These are phyloP conservation scores for Metschnikowia continentalis DNA, from an alignment of 805 yeast genomes.

Conservation along the genomic window DNA sequence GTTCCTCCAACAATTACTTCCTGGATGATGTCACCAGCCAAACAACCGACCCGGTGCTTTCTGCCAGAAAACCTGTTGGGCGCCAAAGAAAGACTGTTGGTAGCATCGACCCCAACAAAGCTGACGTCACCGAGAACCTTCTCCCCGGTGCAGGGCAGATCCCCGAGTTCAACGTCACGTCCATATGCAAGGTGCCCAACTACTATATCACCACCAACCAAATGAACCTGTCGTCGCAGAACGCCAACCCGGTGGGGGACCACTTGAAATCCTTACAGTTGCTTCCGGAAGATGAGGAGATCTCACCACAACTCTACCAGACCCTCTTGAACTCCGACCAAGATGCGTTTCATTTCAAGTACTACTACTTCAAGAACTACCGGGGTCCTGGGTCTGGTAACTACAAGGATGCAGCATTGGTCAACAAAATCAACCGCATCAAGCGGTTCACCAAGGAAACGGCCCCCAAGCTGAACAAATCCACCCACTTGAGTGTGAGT, in stretches of 20 bases:
- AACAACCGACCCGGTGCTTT: slow-evolving; percentile 3
- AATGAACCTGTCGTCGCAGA: slow-evolving; percentile 20
- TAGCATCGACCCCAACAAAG: slow-evolving; percentile 35
- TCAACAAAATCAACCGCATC: slow-evolving; percentile 37
- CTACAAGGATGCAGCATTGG: slow-evolving; percentile 41
- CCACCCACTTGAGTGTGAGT: slow-evolving; percentile 21
- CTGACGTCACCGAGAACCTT: slow-evolving; percentile 37
- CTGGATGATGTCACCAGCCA: slow-evolving; percentile 8
- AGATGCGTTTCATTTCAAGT: slow-evolving; percentile 34
- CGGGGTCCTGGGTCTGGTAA: slow-evolving; percentile 46
- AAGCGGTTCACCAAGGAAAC: slow-evolving; percentile 11
- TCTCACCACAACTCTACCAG: slow-evolving; percentile 34
- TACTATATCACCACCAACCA: slow-evolving; percentile 34
- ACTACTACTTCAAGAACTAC: slow-evolving; percentile 37
- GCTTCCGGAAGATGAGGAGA: slow-evolving; percentile 22
- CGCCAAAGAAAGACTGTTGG: slow-evolving; percentile 29
- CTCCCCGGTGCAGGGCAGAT: slow-evolving; percentile 43
- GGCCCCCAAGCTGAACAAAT: slow-evolving; percentile 16
- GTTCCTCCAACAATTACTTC: slow-evolving; percentile 26
- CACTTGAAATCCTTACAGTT: slow-evolving; percentile 12
- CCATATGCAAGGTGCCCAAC: slow-evolving; percentile 40
- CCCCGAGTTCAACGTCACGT: slow-evolving; percentile 38
- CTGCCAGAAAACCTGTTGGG: slow-evolving; percentile 24
- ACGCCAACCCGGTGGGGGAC: slow-evolving; percentile 11
- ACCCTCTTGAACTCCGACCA: slow-evolving; percentile 33